Evolutionary conservation across 495 filamentous ascomycete species (phyloP), one percentile per base, ranked within the genome.

Genomic region (Annulohypoxylon nitens): DNA sequence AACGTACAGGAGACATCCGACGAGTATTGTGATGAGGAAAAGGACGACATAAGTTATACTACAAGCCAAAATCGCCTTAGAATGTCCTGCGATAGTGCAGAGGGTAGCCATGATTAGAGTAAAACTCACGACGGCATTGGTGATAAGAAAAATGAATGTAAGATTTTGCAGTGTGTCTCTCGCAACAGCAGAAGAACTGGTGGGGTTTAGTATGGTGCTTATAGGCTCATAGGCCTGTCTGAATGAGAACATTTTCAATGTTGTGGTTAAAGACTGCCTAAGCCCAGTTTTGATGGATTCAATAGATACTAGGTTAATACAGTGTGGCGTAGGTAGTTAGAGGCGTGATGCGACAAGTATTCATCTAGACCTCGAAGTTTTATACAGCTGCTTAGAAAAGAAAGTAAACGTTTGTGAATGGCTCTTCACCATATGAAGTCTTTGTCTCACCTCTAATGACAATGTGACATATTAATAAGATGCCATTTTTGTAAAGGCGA

Each of bases 1-100:
- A 1, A 50, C 2, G 53, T 50, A 59, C 14, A 67, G 20, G 1
- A 59, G 3, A 39, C 9, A 37, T 1, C 33, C 34, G 9, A 20
- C 30, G 14, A 30, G 25, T 6, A 59, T 12, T 8, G 12, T 50
- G 2, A 67, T 7, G 5, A 50, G 0, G 4, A 59, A 67, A 2
- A 67, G 3, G 26, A 50, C 30, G 16, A 67, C 47, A 37, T 67
- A 67, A 10, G 20, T 8, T 33, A 58, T 67, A 36, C 26, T 10
- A 11, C 25, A 59, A 9, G 39, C 64, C 1, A 10, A 25, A 8
- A 67, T 47, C 0, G 41, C 9, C 10, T 16, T 37, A 16, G 64
- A 30, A 11, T 48, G 48, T 23, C 47, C 23, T 48, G 64, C 58
- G 10, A 58, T 53, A 25, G 30, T 23, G 14, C 26, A 7, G 1